Conservation (phyloP, 192 early-diverging fungal genomes). For the Podila horticola region DNA sequence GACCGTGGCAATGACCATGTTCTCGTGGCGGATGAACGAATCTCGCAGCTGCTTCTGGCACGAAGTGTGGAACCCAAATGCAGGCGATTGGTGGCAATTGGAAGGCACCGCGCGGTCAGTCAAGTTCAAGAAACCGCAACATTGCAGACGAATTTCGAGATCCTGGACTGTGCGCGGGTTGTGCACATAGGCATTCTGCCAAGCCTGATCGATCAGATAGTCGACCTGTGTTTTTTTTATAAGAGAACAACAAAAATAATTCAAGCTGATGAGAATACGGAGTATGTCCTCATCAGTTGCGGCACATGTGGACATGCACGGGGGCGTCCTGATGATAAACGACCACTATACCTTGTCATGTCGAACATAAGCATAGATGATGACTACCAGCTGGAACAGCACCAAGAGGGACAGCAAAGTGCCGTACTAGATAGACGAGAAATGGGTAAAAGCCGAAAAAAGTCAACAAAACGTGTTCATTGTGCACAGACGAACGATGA, state of each 20-base stretch:
- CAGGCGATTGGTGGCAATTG: constrained; percentile 17
- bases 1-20: not conserved
- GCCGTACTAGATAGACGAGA: constrained; percentile 12
- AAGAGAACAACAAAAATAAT: not conserved
- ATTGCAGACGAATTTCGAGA: constrained; percentile 23
- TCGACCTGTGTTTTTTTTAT: constrained; percentile 16
- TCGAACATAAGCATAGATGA: constrained; percentile 6
- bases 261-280: not conserved
- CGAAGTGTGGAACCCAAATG: constrained; percentile 23
- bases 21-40: constrained; percentile 6
- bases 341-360: constrained; percentile 27
- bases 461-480: not conserved
- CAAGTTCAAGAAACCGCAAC: constrained; percentile 26
- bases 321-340: not conserved
- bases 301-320: not conserved
- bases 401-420: constrained; percentile 5
- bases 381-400: constrained; percentile 10
- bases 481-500: not conserved
- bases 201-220: constrained; percentile 7
- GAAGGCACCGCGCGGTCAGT: constrained; percentile 31
- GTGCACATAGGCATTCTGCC: constrained; percentile 23
- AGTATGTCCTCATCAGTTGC: not conserved
- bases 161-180: constrained; percentile 12
- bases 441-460: not conserved
- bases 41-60: constrained; percentile 23